Conservation (phyloP, 2,329 filamentous ascomycete species). For the Xylariaceae sp. region DNA sequence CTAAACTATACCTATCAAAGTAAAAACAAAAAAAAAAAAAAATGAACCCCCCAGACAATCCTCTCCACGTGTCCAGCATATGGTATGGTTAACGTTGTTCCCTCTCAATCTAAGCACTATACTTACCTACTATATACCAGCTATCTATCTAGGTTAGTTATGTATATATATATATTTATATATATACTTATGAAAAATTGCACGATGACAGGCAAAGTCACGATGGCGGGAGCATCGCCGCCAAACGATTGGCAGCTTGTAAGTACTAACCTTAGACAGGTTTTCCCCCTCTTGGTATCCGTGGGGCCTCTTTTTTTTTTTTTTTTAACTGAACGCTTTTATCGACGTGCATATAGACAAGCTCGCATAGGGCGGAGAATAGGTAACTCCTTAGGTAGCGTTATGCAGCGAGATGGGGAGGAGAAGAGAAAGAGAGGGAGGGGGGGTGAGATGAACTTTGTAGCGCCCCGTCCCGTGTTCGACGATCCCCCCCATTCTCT, state of each 20-base stretch:
- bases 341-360: slow-evolving; percentile 16
- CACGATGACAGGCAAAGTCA: background rate
- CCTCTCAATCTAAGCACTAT: background rate
- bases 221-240: background rate
- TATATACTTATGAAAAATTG: no score
- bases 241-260: background rate
- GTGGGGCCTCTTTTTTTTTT: no score
- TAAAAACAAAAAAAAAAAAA: background rate
- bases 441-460: no score
- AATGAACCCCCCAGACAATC: background rate
- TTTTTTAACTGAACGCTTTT: background rate
- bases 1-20: background rate
- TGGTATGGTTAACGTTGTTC: background rate
- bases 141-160: background rate
- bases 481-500: no score
- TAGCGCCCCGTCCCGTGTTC: no score
- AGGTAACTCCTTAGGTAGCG: background rate
- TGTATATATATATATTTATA: background rate
- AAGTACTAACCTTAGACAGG: no score
- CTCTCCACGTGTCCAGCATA: slow-evolving; percentile 1
- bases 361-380: slow-evolving; percentile 6
- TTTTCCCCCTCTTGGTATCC: no score
- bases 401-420: no score
- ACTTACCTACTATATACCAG: background rate
- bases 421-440: no score